Evolutionary conservation across 1,284 basidiomycete genomes (phyloP), one percentile per base, ranked within the genome.

Genomic region (Melanopsichium pennsylvanicum): DNA sequence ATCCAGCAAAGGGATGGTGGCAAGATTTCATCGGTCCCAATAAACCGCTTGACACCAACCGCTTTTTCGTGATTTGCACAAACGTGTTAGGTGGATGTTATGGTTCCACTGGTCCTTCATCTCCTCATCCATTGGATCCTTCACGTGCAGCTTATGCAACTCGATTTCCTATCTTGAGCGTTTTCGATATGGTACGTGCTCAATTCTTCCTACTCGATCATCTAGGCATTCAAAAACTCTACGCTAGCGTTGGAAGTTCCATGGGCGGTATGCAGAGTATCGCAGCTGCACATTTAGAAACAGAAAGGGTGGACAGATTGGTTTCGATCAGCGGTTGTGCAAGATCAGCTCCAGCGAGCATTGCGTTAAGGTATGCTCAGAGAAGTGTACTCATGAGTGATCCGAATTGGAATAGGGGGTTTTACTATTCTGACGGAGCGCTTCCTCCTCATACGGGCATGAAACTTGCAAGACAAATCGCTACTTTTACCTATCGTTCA

Each of bases 181-280:
- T 98, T 58, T 96, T 97, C 79, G 95, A 99, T 82, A 99, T 98
- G 93, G 90, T 84, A 7, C 87, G 89, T 22, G 93, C 93, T 2
- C 96, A 98, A 82, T 94, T 95, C 80, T 82, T 84, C 33, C 84
- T 99, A 7, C 83, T 99, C 33, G 92, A 97, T 76, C 86, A 90
- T 71, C 85, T 98, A 2, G 89, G 89, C 12, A 89, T 99, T 59
- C 83, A 90, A 10, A 89, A 86, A 70, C 84, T 98, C 5, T 96
- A 95, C 81, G 96, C 96, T 18, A 92, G 89, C 63, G 90, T 98
- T 0, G 95, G 95, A 1, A 89, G 87, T 51, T 92, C 90, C 26
- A 98, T 99, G 95, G 95, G 95, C 29, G 95, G 89, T 2, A 97
- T 98, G 95, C 93, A 94, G 83, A 93, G 91, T 82, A 86, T 98